Conservation (phyloP, 2,329 filamentous ascomycete species). For the Lecanicillium sp. region DNA sequence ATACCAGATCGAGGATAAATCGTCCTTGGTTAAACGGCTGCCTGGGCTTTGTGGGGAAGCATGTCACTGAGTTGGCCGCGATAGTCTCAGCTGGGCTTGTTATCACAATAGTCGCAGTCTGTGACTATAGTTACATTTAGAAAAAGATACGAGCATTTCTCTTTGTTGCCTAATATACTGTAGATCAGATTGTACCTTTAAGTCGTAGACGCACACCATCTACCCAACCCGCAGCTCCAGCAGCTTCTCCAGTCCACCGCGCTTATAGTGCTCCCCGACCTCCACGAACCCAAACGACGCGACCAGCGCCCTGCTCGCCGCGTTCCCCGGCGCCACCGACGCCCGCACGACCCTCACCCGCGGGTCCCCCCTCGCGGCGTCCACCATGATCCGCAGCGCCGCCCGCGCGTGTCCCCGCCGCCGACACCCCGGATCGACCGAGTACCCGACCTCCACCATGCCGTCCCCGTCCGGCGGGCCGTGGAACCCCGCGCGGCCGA, state of each 20-base stretch:
- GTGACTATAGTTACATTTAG: too few species aligned
- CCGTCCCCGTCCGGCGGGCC: conserved; percentile 6
- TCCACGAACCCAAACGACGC: background rate
- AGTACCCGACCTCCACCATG: conserved; percentile 12
- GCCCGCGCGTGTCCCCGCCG: conserved; percentile 9
- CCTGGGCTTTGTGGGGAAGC: too few species aligned
- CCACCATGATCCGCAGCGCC: conserved; percentile 7
- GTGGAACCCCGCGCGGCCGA: conserved; percentile 12
- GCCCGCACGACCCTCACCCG: conserved; percentile 9
- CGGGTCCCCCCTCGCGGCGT: background rate
- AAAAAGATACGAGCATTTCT: too few species aligned
- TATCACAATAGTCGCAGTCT: too few species aligned
- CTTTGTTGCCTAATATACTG: too few species aligned
- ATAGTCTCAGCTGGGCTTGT: too few species aligned
- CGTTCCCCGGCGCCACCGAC: background rate
- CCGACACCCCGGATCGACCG: conserved; percentile 1
- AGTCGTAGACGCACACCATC: too few species aligned
- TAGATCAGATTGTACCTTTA: too few species aligned
- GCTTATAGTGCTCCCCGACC: conserved; percentile 9
- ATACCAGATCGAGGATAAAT: too few species aligned
- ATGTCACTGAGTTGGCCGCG: too few species aligned
- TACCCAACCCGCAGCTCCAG: background rate
- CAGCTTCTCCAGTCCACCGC: conserved; percentile 2
- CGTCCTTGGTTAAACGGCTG: too few species aligned
- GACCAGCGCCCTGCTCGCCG: background rate